Evolutionary conservation across 2,329 filamentous ascomycete species (phyloP), one percentile per base, ranked within the genome.

Genomic region (Neoascochyta sp.): DNA sequence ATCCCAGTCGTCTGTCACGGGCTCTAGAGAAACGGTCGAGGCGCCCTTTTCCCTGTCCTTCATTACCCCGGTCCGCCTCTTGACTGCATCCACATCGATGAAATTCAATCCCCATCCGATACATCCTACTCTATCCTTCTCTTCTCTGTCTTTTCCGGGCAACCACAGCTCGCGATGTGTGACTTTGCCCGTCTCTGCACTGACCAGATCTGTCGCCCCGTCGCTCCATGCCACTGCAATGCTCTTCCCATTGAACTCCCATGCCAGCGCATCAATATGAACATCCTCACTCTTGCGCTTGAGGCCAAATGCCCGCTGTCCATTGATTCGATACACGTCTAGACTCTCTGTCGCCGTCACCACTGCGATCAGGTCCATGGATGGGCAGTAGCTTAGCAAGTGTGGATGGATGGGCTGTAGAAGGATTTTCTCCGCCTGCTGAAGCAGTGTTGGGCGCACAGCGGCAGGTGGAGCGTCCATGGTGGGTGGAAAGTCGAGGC

Each of bases 181-280:
- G 9, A 83, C 77, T 63, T 90, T 94, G 60, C 80, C 84, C 48
- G 79, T 89, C 59, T 92, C 87, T 13, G 87, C 67, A 38, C 83
- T 84, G 58, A 90, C 75, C 19, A 94, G 66, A 35, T 86, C 80
- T 12, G 92, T 77, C 5, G 76, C 76, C 16, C 85, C 84, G 66
- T 94, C 86, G 46, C 77, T 86, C 80, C 86, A 94, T 24, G 80
- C 86, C 9, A 92, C 78, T 9, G 87, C 87, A 32, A 95, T 73
- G 22, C 86, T 79, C 41, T 86, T 82, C 7, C 83, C 69, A 35
- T 71, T 68, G 19, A 63, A 64, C 39, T 69, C 69, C 69, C 69
- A 73, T 20, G 60, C 53, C 22, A 71, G 42, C 21, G 54, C 53
- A 19, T 61, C 58, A 9, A 71, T 56, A 9, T 33, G 45, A 4